phyloP scores from a whole-genome alignment of 1,284 basidiomycete genomes.

The Leccinum laetum region DNA sequence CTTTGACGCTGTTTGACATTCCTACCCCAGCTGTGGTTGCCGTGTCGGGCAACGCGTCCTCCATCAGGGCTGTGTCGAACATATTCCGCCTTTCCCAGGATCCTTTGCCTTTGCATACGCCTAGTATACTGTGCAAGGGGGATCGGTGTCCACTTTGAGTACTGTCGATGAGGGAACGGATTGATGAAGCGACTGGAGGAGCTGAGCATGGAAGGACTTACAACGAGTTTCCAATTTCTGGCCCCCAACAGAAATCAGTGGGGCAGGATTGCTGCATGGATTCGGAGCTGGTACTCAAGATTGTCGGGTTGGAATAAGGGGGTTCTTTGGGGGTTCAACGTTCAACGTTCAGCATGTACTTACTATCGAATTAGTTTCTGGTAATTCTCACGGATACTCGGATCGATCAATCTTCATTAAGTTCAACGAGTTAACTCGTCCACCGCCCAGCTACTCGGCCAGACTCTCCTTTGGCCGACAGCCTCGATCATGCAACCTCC shows the following conservation, averaged over 20 bases:
- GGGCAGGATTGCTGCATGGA: slow-evolving; percentile 71
- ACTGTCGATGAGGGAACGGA: slow-evolving; percentile 54
- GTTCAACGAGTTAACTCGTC: neutral
- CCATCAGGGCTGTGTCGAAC: slow-evolving; percentile 65
- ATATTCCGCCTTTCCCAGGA: slow-evolving; percentile 75
- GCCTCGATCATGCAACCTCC: slow-evolving; percentile 57
- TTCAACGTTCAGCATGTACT: too few relatives aligned
- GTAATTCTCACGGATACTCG: slow-evolving; percentile 22
- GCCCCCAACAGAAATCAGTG: slow-evolving; percentile 56
- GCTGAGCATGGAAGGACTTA: slow-evolving; percentile 68
- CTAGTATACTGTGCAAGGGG: slow-evolving; percentile 35
- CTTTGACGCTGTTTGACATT: slow-evolving; percentile 7
- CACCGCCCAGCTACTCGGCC: slow-evolving; percentile 39
- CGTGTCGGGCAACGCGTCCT: slow-evolving; percentile 66
- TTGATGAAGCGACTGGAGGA: slow-evolving; percentile 53
- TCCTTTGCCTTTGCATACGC: slow-evolving; percentile 35
- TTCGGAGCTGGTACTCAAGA: slow-evolving; percentile 61
- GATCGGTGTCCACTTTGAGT: slow-evolving; percentile 66
- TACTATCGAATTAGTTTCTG: slow-evolving; percentile 2
- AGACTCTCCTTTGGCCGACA: slow-evolving; percentile 56
- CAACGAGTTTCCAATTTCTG: slow-evolving; percentile 68
- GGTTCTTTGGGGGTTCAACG: slow-evolving; percentile 10
- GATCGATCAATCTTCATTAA: too few relatives aligned
- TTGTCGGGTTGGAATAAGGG: slow-evolving; percentile 43
- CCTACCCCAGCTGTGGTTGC: slow-evolving; percentile 72